phyloP scores from a whole-genome alignment of 78 protist species.

The Parvularia atlantis region DNA sequence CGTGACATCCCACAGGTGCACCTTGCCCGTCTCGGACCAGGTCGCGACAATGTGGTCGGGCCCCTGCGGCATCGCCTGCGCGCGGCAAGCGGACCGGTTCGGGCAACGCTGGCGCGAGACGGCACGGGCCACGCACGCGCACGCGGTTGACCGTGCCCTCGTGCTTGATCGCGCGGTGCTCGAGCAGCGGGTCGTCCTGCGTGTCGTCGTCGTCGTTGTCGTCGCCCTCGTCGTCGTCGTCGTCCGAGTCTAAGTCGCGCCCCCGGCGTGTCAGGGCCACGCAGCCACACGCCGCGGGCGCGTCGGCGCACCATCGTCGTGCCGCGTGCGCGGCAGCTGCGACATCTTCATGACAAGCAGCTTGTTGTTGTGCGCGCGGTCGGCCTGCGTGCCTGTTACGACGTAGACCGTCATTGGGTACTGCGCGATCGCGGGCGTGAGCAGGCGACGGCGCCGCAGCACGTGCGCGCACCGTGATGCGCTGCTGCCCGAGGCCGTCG shows the following conservation, averaged over 20 bases:
- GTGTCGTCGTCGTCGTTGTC: conserved; percentile 39
- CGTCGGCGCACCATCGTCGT: conserved; percentile 16
- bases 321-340: conserved; percentile 43
- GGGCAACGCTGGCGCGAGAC: too few species aligned
- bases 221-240: conserved; percentile 53
- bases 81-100: too few species aligned
- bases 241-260: not conserved
- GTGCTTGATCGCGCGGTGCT: conserved; percentile 33
- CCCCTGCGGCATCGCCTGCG: conserved; percentile 62
- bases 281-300: not conserved
- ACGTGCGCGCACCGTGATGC: too few species aligned
- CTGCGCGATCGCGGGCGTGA: too few species aligned
- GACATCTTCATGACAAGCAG: conserved; percentile 45
- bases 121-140: conserved; percentile 46
- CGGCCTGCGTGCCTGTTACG: conserved; percentile 84
- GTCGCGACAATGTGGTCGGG: conserved; percentile 51
- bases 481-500: too few species aligned
- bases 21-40: conserved; percentile 69
- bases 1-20: conserved; percentile 44
- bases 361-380: conserved; percentile 44
- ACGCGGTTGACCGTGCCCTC: conserved; percentile 73
- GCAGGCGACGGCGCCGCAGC: too few species aligned
- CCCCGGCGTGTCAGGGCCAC: not conserved
- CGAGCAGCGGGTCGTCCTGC: conserved; percentile 62
- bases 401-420: conserved; percentile 60